Percentiles rank a stretch among this genome's conserved stretches.
Evolutionary conservation across 75 land plant genomes (phyloP).

Genomic region (Sequoiadendron giganteum): DNA sequence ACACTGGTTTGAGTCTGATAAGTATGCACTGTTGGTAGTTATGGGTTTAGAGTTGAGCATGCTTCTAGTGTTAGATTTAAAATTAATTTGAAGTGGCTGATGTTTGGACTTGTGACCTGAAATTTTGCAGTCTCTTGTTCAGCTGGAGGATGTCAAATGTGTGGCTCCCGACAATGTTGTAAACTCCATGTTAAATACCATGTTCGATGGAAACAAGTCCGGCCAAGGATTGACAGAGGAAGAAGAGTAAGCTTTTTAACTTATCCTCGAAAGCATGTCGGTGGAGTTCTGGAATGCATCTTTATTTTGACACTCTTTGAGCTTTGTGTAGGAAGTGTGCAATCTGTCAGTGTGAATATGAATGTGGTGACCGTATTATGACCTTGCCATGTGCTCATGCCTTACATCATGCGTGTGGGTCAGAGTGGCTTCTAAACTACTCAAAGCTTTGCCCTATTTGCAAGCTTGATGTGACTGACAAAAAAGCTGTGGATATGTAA

Average conservation of each 20-base stretch:
- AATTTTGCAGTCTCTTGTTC: constrained; percentile 35
- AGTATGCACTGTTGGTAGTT: not conserved
- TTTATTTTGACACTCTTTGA: not conserved
- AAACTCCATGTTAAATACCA: constrained; percentile 1
- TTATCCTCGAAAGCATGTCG: not conserved
- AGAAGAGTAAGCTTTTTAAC: constrained; percentile 3
- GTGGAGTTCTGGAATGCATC: not conserved
- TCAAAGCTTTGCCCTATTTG: constrained; percentile 48
- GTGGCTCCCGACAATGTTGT: constrained; percentile 22
- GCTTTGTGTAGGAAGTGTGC: constrained; percentile 25
- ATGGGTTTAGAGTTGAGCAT: not conserved
- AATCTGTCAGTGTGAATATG: constrained; percentile 40
- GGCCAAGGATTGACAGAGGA: constrained; percentile 4
- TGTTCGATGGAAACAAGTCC: not conserved
- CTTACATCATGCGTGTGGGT: constrained; percentile 30
- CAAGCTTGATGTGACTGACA: constrained; percentile 32
- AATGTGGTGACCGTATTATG: constrained; percentile 22
- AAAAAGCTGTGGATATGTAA: not conserved
- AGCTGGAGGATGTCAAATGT: constrained; percentile 39
- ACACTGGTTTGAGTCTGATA: not conserved
- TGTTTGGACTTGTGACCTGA: not conserved
- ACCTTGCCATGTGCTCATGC: constrained; percentile 31
- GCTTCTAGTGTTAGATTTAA: not conserved
- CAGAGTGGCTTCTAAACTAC: constrained; percentile 36
- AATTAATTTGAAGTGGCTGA: not conserved